Evolutionary conservation across 2,329 filamentous ascomycete genomes (phyloP).

Genomic region (Tolypocladium paradoxum): DNA sequence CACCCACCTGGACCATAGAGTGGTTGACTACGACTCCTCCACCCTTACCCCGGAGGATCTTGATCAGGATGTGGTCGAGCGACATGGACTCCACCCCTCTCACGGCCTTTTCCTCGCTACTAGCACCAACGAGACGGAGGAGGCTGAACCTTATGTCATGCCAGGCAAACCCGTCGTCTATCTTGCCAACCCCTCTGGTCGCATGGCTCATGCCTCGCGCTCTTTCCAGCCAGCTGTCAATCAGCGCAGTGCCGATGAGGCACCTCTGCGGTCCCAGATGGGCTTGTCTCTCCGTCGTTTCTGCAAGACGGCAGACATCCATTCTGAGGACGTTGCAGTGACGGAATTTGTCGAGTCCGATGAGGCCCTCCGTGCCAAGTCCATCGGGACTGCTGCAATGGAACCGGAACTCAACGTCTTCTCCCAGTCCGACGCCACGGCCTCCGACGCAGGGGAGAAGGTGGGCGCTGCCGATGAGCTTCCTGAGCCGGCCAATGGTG

Average conservation of each 20-base stretch:
- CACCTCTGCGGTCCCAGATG: conserved; percentile 23
- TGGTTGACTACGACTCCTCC: conserved; percentile 42
- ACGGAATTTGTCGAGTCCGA: conserved; percentile 21
- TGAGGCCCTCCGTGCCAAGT: conserved; percentile 21
- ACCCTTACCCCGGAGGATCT: conserved; percentile 37
- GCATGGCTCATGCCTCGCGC: conserved; percentile 38
- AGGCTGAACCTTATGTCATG: conserved; percentile 28
- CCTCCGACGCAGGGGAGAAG: conserved; percentile 15
- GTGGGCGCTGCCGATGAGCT: conserved; percentile 11
- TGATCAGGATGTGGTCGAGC: conserved; percentile 37
- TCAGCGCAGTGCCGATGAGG: conserved; percentile 21
- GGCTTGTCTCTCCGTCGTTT: conserved; percentile 23
- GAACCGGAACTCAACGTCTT: conserved; percentile 19
- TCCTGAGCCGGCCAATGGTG: conserved; percentile 12
- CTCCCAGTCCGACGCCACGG: conserved; percentile 15
- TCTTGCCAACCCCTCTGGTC: conserved; percentile 34
- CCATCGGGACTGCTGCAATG: conserved; percentile 22
- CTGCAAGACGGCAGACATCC: conserved; percentile 24
- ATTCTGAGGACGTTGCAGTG: conserved; percentile 20
- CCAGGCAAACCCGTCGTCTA: conserved; percentile 38
- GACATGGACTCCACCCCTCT: conserved; percentile 39
- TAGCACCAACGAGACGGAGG: conserved; percentile 34
- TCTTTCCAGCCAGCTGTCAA: conserved; percentile 25
- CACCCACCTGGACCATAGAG: conserved; percentile 43
- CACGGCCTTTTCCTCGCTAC: conserved; percentile 40